Conservation (phyloP, 73 alveolate species). For the Tetrahymena elliotti region DNA sequence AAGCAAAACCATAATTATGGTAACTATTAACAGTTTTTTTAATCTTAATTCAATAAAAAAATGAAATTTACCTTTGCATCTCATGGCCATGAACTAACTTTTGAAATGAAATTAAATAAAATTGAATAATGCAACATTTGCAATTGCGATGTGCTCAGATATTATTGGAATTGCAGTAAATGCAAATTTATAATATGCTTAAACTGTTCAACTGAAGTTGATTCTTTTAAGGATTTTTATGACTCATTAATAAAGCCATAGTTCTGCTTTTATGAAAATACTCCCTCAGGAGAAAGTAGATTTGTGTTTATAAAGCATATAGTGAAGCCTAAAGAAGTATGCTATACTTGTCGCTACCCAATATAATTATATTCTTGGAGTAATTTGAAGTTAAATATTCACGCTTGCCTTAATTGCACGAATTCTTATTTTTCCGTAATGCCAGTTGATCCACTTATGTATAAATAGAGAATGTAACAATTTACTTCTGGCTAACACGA, state of each 20-base stretch:
- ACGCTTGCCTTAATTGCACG: not conserved
- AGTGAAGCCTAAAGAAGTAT: not conserved
- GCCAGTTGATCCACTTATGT: not conserved
- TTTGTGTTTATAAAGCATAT: not conserved
- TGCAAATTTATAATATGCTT: not conserved
- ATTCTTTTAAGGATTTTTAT: not conserved
- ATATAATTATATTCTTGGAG: not conserved
- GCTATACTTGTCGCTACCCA: not conserved
- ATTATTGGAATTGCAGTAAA: not conserved
- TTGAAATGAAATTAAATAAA: no score
- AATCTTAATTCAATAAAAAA: not conserved
- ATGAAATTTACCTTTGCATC: not conserved
- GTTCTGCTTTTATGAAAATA: not conserved
- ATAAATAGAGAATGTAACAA: not conserved
- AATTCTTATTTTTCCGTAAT: not conserved
- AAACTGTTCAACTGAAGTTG: not conserved
- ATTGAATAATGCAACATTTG: not conserved
- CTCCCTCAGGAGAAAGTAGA: not conserved
- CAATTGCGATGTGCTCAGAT: not conserved
- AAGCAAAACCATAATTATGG: not conserved
- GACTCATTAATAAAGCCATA: not conserved
- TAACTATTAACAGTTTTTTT: no score
- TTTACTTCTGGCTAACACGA: no score
- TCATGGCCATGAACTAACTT: not conserved
- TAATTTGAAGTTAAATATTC: no score